Conservation (phyloP, 2,329 filamentous ascomycete species). For the Apiospora aurea region DNA sequence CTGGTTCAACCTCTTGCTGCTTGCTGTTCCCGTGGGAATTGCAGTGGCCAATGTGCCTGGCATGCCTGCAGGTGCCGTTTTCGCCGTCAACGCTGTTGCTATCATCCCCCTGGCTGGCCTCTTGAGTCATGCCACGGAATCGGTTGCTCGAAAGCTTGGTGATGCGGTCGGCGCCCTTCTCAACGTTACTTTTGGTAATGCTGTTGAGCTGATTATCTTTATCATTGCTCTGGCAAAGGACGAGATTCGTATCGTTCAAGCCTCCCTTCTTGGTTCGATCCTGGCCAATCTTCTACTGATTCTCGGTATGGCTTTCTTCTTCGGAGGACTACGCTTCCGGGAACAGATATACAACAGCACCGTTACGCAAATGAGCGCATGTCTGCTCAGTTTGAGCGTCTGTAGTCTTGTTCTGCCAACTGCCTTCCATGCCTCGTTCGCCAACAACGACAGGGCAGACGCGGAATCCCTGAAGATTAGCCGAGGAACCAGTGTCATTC, state of each 20-base stretch:
- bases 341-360: slow-evolving; percentile 97
- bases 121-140: slow-evolving; percentile 77
- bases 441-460: slow-evolving; percentile 67
- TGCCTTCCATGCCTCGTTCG: slow-evolving; percentile 90
- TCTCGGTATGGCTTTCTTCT: slow-evolving; percentile 88
- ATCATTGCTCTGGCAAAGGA: slow-evolving; percentile 81
- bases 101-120: slow-evolving; percentile 78
- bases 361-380: slow-evolving; percentile 95
- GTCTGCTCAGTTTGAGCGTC: slow-evolving; percentile 86
- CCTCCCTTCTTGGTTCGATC: slow-evolving; percentile 88
- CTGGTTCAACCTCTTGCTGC: slow-evolving; percentile 78
- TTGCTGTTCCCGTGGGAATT: slow-evolving; percentile 83
- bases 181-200: slow-evolving; percentile 81
- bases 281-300: slow-evolving; percentile 88
- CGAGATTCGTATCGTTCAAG: slow-evolving; percentile 91
- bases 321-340: slow-evolving; percentile 84
- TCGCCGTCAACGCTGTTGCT: slow-evolving; percentile 77
- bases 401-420: slow-evolving; percentile 89
- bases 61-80: slow-evolving; percentile 67
- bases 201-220: slow-evolving; percentile 82
- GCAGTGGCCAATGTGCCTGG: slow-evolving; percentile 61
- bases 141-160: slow-evolving; percentile 74
- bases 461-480: slow-evolving; percentile 80
- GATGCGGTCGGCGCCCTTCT: slow-evolving; percentile 76
- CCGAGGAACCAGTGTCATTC: slow-evolving; percentile 84